Conservation (phyloP, 2,329 filamentous ascomycete genomes). For the Colletotrichum tropicale region DNA sequence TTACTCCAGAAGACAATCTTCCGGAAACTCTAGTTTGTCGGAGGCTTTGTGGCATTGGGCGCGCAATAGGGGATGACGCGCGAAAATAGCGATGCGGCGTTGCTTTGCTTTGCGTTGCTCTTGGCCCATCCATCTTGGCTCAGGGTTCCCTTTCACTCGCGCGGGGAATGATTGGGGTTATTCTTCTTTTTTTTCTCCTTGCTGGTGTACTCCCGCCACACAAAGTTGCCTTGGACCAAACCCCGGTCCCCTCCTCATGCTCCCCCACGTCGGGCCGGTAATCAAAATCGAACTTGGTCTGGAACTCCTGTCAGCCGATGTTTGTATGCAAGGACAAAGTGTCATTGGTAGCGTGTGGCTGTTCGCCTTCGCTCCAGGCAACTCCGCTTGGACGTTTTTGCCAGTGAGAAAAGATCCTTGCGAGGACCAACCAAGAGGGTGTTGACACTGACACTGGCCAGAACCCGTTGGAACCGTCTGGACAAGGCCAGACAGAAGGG, state of each 20-base stretch:
- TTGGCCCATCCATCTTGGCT: neutral
- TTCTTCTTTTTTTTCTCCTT: neutral
- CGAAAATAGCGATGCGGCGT: neutral
- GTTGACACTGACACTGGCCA: neutral
- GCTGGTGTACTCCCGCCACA: neutral
- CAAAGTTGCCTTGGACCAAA: neutral
- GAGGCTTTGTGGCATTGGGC: neutral
- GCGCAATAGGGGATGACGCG: neutral
- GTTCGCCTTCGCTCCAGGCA: neutral
- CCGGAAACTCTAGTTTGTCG: neutral
- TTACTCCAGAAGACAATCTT: neutral
- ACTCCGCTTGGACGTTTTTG: neutral
- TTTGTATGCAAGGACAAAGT: constrained; percentile 8
- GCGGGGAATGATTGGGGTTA: neutral
- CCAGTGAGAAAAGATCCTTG: neutral
- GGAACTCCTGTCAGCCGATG: constrained; percentile 17
- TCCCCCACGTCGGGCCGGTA: constrained; percentile 12
- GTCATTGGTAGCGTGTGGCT: neutral
- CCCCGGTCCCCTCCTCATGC: neutral
- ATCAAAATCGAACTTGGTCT: constrained; percentile 14
- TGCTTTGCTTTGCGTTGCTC: neutral
- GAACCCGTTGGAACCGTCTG: neutral
- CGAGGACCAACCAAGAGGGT: neutral
- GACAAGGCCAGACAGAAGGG: neutral
- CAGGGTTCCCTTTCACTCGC: neutral